These are phyloP conservation scores for Cylindrodendrum hubeiense DNA, from an alignment of 2,329 filamentous ascomycete species.

Conservation along the genomic window DNA sequence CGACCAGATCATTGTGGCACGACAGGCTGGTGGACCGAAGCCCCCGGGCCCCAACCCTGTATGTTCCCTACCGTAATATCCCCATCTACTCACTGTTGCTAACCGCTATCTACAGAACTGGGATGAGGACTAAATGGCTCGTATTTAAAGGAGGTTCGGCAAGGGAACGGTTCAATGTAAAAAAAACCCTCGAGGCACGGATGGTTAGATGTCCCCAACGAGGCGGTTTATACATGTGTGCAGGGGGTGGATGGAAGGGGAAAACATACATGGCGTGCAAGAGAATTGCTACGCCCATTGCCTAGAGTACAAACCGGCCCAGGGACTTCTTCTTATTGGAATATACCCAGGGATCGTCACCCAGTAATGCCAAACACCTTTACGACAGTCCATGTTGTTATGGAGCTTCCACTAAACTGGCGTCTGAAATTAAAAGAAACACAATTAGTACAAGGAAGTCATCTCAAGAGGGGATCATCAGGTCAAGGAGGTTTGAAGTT, in stretches of 20 bases:
- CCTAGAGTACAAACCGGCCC: constrained; percentile 10
- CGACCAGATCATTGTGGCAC: constrained; percentile 98
- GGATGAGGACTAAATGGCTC: constrained; percentile 68
- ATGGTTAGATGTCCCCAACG: constrained; percentile 39
- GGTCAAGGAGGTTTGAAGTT: constrained; percentile 5
- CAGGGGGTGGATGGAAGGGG: constrained; percentile 14
- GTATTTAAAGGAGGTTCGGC: constrained; percentile 32
- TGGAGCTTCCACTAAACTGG: neutral
- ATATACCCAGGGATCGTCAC: constrained; percentile 9
- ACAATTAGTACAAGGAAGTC: too few relatives aligned
- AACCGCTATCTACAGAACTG: constrained; percentile 63
- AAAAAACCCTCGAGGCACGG: constrained; percentile 29
- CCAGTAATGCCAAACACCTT: constrained; percentile 18
- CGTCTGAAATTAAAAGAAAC: neutral
- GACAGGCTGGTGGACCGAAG: constrained; percentile 97
- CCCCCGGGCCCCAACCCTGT: constrained; percentile 91
- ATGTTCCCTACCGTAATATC: constrained; percentile 43
- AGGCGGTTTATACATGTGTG: constrained; percentile 16
- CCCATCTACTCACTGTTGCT: constrained; percentile 32
- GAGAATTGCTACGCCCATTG: constrained; percentile 8
- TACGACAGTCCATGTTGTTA: neutral
- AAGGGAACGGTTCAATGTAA: constrained; percentile 36
- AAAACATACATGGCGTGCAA: constrained; percentile 15
- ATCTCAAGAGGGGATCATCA: too few relatives aligned
- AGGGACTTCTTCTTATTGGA: constrained; percentile 10